Conservation (phyloP, 108 stramenopile species). For the Skeletonema potamos region DNA sequence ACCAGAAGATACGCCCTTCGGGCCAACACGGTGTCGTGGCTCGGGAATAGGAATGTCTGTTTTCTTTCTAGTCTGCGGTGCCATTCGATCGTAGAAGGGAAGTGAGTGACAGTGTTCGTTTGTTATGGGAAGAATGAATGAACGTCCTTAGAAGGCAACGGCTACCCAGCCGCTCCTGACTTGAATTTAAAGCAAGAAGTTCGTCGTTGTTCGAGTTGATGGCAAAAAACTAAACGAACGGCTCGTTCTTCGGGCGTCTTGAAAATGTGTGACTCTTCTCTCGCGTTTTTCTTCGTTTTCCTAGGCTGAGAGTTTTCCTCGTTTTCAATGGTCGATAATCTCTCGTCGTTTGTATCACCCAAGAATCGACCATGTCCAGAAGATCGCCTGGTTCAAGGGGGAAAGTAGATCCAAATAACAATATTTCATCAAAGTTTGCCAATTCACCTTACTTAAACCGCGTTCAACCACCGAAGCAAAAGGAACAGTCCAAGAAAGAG, state of each 20-base stretch:
- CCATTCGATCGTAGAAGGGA: background rate
- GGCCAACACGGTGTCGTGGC: slow-evolving; percentile 52
- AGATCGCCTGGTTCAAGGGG: background rate
- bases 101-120: too few relatives aligned
- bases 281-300: too few relatives aligned
- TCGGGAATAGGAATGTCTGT: slow-evolving; percentile 49
- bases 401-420: background rate
- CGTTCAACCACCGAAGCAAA: background rate
- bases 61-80: slow-evolving; percentile 3
- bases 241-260: too few relatives aligned
- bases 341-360: too few relatives aligned
- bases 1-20: slow-evolving; percentile 61
- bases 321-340: too few relatives aligned
- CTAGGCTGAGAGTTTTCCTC: too few relatives aligned
- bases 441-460: background rate
- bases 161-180: too few relatives aligned
- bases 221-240: too few relatives aligned
- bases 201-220: too few relatives aligned
- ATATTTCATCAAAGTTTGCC: background rate
- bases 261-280: too few relatives aligned
- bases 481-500: background rate
- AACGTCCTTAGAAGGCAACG: too few relatives aligned
- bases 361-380: background rate
- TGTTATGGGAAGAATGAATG: background rate
- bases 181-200: too few relatives aligned